Conservation (phyloP, 345 rosid genomes). For the Brassica cretica region DNA sequence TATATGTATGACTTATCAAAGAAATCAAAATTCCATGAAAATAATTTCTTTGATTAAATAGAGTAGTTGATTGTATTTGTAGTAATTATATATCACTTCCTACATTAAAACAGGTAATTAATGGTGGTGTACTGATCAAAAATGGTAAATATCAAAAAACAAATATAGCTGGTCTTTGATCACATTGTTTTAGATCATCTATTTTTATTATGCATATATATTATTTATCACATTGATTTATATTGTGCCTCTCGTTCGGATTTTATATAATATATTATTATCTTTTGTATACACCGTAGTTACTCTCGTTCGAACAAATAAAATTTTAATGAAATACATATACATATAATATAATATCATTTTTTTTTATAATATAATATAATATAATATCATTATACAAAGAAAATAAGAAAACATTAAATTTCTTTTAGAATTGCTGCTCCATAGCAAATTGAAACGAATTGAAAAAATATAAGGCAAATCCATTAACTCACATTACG, state of each 20-base stretch:
- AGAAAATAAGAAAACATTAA: background rate
- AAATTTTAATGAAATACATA: too few relatives aligned
- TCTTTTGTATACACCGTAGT: too few relatives aligned
- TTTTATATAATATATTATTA: too few relatives aligned
- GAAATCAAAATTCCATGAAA: background rate
- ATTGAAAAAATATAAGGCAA: background rate
- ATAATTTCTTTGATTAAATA: background rate
- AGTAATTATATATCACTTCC: background rate
- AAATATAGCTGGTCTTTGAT: background rate
- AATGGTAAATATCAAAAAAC: background rate
- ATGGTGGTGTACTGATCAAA: background rate
- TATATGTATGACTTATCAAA: too few relatives aligned
- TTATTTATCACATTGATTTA: too few relatives aligned
- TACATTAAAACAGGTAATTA: background rate
- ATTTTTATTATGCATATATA: too few relatives aligned
- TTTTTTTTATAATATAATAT: too few relatives aligned
- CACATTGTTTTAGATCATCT: too few relatives aligned
- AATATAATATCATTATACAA: too few relatives aligned
- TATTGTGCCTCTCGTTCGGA: too few relatives aligned
- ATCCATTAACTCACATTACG: background rate
- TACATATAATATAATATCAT: too few relatives aligned
- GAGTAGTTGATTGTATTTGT: background rate
- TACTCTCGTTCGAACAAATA: too few relatives aligned
- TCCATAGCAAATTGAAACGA: background rate
- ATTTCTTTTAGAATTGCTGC: background rate